Base-by-base conservation (phyloP, 2,329 filamentous ascomycete species). In the Clonostachys sp. region DNA sequence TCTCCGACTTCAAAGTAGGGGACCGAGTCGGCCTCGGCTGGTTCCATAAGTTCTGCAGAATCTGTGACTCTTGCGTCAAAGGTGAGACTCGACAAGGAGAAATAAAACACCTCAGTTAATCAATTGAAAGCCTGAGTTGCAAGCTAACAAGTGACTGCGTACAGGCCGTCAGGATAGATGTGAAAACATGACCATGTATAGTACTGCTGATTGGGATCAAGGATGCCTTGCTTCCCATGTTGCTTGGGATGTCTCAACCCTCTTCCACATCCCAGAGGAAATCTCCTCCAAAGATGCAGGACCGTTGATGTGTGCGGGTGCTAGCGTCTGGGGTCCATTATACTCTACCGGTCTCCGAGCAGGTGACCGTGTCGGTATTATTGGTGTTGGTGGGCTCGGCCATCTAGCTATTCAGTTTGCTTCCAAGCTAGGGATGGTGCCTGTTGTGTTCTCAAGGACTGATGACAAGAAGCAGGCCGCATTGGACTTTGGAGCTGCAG, bases 301-400 rank as follows among this genome's bases (percentile, higher is more conserved):
- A 1, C 82, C 83, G 2, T 66, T 86, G 8, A 74, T 86, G 9
- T 86, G 82, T 59, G 83, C 81, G 2, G 81, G 81, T n/a, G 75
- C 84, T 14, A 85, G 80, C 12, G 78, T 81, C 9, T 83, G 81
- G 63, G 82, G 82, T 61, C 87, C 13, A 72, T 92, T 5, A 44
- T 71, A 71, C 55, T 73, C 80, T 45, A 78, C 86, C 52, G 80
- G 80, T 3, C 79, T 75, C 44, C 86, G 85, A 0, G 36, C 64
- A 6, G 60, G 61, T 16, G 64, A 71, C 46, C 62, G 64, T 1
- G 63, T 73, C 33, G 70, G 65, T 20, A 57, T 73, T 51, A 69
- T 87, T 34, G 84, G 82, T 41, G 71, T 89, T 42, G 78, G 87
- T 16, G 60, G 60, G 0, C 52, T 62, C 1, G 60, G 60, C 2